Percentiles rank a stretch among this genome's conserved stretches.
Conservation (phyloP, 306 rosid species). For the Lagenaria siceraria region DNA sequence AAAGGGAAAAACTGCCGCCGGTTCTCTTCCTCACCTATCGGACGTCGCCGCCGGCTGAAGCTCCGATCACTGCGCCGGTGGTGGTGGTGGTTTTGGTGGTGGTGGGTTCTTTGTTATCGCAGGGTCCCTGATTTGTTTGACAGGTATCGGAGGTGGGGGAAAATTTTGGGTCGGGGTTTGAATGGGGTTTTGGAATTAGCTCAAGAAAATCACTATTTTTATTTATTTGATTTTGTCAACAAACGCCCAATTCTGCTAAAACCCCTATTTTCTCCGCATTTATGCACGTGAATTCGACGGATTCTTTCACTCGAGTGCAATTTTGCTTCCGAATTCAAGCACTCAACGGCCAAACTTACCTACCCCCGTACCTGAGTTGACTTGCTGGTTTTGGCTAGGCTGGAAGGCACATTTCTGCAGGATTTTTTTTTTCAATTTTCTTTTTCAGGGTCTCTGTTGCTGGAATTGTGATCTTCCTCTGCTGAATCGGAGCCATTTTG, state of each 20-base stretch:
- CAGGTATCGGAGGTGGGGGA: not conserved
- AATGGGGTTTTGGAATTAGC: not conserved
- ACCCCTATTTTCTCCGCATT: not conserved
- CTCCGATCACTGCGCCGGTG: not conserved
- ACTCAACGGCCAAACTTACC: not conserved
- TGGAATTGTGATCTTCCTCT: not conserved
- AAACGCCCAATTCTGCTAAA: not conserved
- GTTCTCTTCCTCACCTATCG: not conserved
- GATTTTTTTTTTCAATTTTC: not conserved
- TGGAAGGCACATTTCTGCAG: not conserved
- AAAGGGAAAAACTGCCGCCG: not conserved
- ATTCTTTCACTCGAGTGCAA: not conserved
- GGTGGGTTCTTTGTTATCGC: not conserved
- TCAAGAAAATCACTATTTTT: no score
- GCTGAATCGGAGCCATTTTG: constrained; percentile 1
- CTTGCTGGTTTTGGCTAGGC: not conserved
- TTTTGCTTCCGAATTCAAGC: not conserved
- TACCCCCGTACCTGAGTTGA: not conserved
- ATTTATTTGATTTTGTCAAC: not conserved
- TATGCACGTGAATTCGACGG: not conserved
- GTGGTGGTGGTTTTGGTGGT: not conserved
- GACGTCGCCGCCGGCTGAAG: not conserved
- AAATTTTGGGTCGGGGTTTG: not conserved
- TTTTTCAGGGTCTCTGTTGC: not conserved
- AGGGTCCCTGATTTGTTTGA: not conserved